phyloP scores from a whole-genome alignment of 2,329 filamentous ascomycete species.

The Beauveria bassiana region DNA sequence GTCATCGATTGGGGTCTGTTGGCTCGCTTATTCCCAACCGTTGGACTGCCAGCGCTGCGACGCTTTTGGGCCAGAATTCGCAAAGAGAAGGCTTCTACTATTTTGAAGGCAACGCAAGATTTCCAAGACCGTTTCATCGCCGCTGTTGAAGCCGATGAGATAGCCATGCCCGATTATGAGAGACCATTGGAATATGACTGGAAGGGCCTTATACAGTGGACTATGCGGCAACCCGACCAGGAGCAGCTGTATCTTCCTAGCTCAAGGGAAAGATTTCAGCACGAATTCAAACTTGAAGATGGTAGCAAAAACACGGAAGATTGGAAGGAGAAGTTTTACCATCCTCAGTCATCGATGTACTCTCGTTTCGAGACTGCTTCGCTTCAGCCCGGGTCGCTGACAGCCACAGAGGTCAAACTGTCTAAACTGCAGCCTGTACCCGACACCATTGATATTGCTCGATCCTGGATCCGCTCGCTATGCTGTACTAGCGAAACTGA shows the following conservation, averaged over 20 bases:
- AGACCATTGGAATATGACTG: conserved; percentile 61
- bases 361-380: conserved; percentile 48
- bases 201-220: conserved; percentile 59
- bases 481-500: conserved; percentile 44
- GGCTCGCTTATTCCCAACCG: conserved; percentile 46
- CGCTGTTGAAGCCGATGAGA: conserved; percentile 55
- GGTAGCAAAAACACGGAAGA: conserved; percentile 26
- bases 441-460: conserved; percentile 36
- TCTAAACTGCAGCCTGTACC: neutral
- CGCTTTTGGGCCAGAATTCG: conserved; percentile 48
- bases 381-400: conserved; percentile 37
- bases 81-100: conserved; percentile 42
- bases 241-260: conserved; percentile 41
- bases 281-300: conserved; percentile 33
- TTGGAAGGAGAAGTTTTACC: conserved; percentile 53
- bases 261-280: conserved; percentile 36
- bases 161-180: conserved; percentile 57
- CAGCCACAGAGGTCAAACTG: conserved; percentile 13
- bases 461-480: conserved; percentile 53
- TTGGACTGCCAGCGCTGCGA: conserved; percentile 42
- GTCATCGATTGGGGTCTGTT: conserved; percentile 55
- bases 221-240: conserved; percentile 42
- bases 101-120: conserved; percentile 47
- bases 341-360: conserved; percentile 45
- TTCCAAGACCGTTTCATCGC: conserved; percentile 59